These are phyloP conservation scores for Diutina siamensis DNA, from an alignment of 1,139 yeast genomes.

Conservation along the genomic window DNA sequence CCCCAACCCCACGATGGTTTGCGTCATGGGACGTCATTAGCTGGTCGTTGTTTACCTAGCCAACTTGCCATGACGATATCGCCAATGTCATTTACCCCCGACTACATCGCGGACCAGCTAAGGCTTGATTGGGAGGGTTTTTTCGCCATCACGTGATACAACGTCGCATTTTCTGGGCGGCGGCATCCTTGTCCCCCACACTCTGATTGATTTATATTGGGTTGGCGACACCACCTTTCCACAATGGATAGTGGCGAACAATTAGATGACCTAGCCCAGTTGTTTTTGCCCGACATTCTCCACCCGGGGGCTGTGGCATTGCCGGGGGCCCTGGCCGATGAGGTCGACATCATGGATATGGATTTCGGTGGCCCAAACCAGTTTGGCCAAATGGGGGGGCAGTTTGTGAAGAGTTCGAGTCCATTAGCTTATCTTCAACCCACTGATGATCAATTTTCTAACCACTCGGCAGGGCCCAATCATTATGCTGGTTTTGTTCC, in stretches of 20 bases:
- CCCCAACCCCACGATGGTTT: too few relatives aligned
- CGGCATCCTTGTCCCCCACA: too few relatives aligned
- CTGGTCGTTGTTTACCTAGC: too few relatives aligned
- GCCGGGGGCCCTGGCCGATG: neutral
- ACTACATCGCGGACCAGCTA: too few relatives aligned
- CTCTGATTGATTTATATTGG: neutral
- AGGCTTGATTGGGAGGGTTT: too few relatives aligned
- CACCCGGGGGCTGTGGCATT: neutral
- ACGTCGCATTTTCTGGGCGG: neutral
- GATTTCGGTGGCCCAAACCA: neutral
- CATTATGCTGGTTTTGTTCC: constrained; percentile 3
- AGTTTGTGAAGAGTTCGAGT: too few relatives aligned
- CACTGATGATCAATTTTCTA: neutral
- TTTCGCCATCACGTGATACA: neutral
- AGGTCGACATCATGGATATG: constrained; percentile 1
- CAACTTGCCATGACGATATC: too few relatives aligned
- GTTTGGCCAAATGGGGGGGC: too few relatives aligned
- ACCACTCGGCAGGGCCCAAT: neutral
- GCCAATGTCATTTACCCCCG: too few relatives aligned
- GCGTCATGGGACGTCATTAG: too few relatives aligned
- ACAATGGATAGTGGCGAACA: constrained; percentile 1
- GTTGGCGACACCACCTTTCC: neutral
- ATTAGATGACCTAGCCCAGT: constrained; percentile 4
- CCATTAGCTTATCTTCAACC: too few relatives aligned
- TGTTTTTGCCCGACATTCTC: constrained; percentile 2